These are phyloP conservation scores for Streptanthus diversifolius DNA, from an alignment of 345 rosid genomes.

Conservation along the genomic window DNA sequence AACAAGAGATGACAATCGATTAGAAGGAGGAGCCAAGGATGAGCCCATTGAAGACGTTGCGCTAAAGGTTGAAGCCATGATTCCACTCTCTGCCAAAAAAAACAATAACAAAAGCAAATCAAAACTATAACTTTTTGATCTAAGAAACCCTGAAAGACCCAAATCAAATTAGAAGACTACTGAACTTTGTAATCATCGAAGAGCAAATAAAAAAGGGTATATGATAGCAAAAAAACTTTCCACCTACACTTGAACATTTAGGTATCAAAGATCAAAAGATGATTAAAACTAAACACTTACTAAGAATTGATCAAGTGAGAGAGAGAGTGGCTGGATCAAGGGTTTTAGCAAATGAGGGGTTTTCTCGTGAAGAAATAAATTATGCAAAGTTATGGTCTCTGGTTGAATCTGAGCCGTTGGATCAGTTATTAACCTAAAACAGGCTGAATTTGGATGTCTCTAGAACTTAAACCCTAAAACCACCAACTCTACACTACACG, in stretches of 20 bases:
- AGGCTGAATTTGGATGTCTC: background rate
- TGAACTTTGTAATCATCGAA: slow-evolving; percentile 26
- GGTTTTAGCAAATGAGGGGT: slow-evolving; percentile 15
- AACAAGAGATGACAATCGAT: slow-evolving; percentile 62
- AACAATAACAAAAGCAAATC: background rate
- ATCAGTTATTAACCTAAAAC: background rate
- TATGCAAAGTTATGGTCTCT: background rate
- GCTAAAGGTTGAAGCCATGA: slow-evolving; percentile 70
- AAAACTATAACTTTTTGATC: slow-evolving; percentile 1
- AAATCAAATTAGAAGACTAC: slow-evolving; percentile 1
- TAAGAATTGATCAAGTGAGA: background rate
- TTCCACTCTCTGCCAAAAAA: background rate
- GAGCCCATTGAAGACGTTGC: slow-evolving; percentile 57
- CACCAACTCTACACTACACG: slow-evolving; percentile 3
- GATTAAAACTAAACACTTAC: slow-evolving; percentile 9
- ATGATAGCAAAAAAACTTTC: slow-evolving; percentile 15
- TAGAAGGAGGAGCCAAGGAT: slow-evolving; percentile 56
- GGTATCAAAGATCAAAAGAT: background rate
- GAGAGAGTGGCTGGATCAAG: background rate
- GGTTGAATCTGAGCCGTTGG: slow-evolving; percentile 11
- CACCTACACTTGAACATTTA: background rate
- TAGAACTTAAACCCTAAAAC: slow-evolving; percentile 13
- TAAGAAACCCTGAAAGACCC: background rate
- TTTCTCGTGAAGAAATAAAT: slow-evolving; percentile 11
- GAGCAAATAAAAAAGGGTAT: slow-evolving; percentile 2